phyloP scores from a whole-genome alignment of 2,329 filamentous ascomycete genomes.

The Apiospora koreana region DNA sequence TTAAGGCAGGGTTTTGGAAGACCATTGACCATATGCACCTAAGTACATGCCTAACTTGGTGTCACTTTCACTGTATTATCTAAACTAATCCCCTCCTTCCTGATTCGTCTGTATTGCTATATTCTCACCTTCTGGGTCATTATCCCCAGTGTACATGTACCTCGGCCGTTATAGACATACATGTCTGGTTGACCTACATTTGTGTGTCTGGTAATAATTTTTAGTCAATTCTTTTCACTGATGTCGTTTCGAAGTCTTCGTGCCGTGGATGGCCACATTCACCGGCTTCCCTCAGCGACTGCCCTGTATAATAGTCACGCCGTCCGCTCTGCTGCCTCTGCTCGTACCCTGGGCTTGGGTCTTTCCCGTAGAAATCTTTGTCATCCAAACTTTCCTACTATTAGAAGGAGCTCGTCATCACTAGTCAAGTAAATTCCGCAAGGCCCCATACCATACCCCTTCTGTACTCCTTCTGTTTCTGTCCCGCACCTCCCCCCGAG shows the following conservation, averaged over 20 bases:
- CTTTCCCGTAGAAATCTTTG: conserved; percentile 5
- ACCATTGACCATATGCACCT: too few relatives aligned
- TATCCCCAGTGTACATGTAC: background rate
- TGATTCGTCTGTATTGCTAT: conserved; percentile 3
- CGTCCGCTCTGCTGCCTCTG: background rate
- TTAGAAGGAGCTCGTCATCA: background rate
- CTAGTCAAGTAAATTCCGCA: conserved; percentile 8
- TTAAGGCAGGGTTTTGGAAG: too few relatives aligned
- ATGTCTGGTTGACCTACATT: background rate
- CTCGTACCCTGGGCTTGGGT: background rate
- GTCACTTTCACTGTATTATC: background rate
- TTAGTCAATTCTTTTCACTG: background rate
- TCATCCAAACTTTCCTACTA: conserved; percentile 3
- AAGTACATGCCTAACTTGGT: background rate
- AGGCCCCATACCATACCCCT: background rate
- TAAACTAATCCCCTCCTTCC: background rate
- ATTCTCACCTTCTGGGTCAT: background rate
- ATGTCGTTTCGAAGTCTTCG: conserved; percentile 17
- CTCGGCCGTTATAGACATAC: background rate
- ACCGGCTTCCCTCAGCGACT: conserved; percentile 8
- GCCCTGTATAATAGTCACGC: background rate
- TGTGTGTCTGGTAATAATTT: background rate
- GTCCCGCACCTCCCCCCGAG: background rate
- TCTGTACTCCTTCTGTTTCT: background rate
- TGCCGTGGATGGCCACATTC: conserved; percentile 13